Percentiles rank a stretch among this genome's conserved stretches.
phyloP scores from a whole-genome alignment of 208 protist genomes.

The Trypanosoma mega region DNA sequence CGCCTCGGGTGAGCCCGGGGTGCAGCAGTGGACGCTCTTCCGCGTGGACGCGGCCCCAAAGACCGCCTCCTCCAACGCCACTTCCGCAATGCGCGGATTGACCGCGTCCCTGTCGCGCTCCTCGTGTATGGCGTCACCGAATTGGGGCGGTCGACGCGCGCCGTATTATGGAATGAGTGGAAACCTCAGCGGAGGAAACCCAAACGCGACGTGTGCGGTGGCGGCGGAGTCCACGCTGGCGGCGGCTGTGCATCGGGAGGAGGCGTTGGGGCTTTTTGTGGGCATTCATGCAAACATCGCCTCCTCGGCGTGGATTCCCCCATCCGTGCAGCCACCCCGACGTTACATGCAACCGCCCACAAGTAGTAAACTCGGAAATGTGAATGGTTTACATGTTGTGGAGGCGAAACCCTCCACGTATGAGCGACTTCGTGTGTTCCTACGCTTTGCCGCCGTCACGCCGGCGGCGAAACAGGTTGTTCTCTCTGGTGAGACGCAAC shows the following conservation, averaged over 20 bases:
- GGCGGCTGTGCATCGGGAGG: conserved; percentile 18
- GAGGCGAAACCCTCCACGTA: too few relatives aligned
- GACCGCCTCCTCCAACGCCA: conserved; percentile 2
- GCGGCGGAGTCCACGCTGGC: conserved; percentile 15
- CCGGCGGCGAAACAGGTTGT: conserved; percentile 28
- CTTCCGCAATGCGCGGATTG: neutral
- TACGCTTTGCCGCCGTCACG: conserved; percentile 37
- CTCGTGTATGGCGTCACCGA: too few relatives aligned
- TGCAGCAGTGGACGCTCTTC: conserved; percentile 59
- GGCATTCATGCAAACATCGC: conserved; percentile 8
- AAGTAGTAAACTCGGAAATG: neutral
- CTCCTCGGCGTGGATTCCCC: conserved; percentile 60
- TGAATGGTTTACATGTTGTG: too few relatives aligned
- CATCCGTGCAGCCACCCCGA: conserved; percentile 64
- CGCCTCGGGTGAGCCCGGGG: conserved; percentile 46
- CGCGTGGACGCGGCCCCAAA: conserved; percentile 11
- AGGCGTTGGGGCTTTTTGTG: conserved; percentile 10
- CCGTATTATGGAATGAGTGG: too few relatives aligned
- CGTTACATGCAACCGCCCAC: conserved; percentile 32
- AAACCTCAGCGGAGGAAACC: too few relatives aligned
- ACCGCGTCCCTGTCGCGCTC: conserved; percentile 8
- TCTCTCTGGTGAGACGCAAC: conserved; percentile 33
- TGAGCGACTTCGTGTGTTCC: conserved; percentile 42
- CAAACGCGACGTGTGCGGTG: neutral
- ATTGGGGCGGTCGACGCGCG: too few relatives aligned